These are phyloP conservation scores for Elasticomyces elasticus DNA, from an alignment of 495 filamentous ascomycete genomes.

Conservation along the genomic window DNA sequence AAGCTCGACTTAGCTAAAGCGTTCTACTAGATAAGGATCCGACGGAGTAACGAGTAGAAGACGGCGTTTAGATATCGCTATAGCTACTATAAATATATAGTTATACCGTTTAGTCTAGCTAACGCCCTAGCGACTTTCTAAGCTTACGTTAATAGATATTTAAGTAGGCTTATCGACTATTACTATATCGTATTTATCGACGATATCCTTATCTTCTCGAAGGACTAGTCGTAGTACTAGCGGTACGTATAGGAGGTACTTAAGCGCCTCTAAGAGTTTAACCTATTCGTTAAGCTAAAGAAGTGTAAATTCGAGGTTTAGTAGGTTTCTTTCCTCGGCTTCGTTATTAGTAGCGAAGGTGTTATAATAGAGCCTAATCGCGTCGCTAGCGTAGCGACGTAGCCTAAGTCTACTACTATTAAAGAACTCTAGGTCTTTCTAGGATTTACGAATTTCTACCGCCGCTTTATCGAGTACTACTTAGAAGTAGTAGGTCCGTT, in stretches of 20 bases:
- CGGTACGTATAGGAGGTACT: conserved; percentile 6
- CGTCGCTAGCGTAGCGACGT: neutral
- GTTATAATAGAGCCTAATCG: neutral
- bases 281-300: conserved; percentile 3
- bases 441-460: conserved; percentile 11
- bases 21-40: conserved; percentile 18
- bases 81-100: conserved; percentile 16
- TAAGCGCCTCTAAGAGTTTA: neutral
- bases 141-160: conserved; percentile 10
- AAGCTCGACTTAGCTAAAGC: conserved; percentile 15
- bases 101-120: conserved; percentile 20
- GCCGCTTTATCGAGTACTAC: conserved; percentile 2
- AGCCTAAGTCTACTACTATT: neutral
- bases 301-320: conserved; percentile 4
- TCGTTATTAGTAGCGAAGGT: neutral
- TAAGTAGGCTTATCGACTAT: conserved; percentile 9
- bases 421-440: conserved; percentile 4
- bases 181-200: conserved; percentile 20
- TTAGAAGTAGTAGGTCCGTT: neutral
- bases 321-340: neutral
- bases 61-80: conserved; percentile 14
- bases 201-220: conserved; percentile 20
- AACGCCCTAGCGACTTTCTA: conserved; percentile 22
- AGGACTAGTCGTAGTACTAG: conserved; percentile 1
- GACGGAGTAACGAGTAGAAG: conserved; percentile 17